Evolutionary conservation across 257 asterid species (phyloP), one percentile per base, ranked within the genome.

Genomic region (Apocynum venetum): DNA sequence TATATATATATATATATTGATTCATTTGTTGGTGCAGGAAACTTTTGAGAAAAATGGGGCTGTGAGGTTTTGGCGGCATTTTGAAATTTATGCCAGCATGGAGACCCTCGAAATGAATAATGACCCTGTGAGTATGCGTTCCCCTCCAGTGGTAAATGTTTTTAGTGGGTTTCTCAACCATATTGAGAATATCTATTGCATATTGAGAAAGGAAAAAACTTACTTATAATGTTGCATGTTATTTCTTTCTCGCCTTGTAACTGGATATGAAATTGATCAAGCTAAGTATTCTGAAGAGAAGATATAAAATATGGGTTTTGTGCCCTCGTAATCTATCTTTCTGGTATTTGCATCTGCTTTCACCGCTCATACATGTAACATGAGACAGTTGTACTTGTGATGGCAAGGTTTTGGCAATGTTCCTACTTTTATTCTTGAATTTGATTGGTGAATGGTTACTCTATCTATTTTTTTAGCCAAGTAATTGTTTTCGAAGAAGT

Each of bases 21-120:
- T 13, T 82, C 15, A 69, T 77, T 74, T 87, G 70, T 77, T 84
- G 74, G n/a, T 77, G 74, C 90, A 95, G 99, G 86, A 88, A 76
- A 48, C 73, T 60, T 93, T 95, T 71, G 99, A 93, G 85, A 86
- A 81, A 80, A 90, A 85, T 76, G 97, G 90, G 59, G 93, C 96
- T 53, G 81, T 84, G 67, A 86, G 86, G 87, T 95, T 95, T 83
- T 95, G 99, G 98, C 89, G 81, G 88, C 93, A 95, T 85, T 93
- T 95, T 77, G 94, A 88, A 74, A 80, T 84, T 72, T 91, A 88
- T 83, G 81, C 79, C 46, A 81, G 82, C 71, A 77, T 80, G 59
- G 79, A 89, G 64, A 84, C 80, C 74, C 75, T 79, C 74, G 89
- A 87, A 78, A 82, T 78, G 83, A 91, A 85, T 47, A 80, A 82